These are phyloP conservation scores for Trypanosoma rangeli DNA, from an alignment of 208 protist genomes.

Conservation along the genomic window DNA sequence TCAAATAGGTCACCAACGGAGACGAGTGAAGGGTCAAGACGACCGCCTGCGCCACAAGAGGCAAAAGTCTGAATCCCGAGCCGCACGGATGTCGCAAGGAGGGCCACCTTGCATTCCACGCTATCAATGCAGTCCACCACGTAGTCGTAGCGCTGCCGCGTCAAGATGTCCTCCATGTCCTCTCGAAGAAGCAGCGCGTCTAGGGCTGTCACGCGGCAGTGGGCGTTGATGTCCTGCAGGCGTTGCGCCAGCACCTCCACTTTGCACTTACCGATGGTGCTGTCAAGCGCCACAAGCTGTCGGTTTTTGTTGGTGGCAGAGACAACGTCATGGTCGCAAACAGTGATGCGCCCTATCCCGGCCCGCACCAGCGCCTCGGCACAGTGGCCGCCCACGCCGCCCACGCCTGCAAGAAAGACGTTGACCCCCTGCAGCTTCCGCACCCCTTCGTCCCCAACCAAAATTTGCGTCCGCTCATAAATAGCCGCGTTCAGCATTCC, in stretches of 20 bases:
- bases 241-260: slow-evolving; percentile 72
- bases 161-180: slow-evolving; percentile 73
- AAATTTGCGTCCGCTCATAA: slow-evolving; percentile 84
- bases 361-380: slow-evolving; percentile 84
- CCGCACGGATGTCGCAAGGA: slow-evolving; percentile 62
- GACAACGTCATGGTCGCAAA: slow-evolving; percentile 90
- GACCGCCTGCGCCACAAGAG: slow-evolving; percentile 83
- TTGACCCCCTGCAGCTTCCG: slow-evolving; percentile 52
- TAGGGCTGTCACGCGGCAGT: slow-evolving; percentile 67
- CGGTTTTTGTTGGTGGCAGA: slow-evolving; percentile 89
- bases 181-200: slow-evolving; percentile 68
- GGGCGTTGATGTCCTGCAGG: slow-evolving; percentile 77
- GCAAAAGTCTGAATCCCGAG: slow-evolving; percentile 64
- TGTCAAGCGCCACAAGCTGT: slow-evolving; percentile 88
- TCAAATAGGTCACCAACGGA: slow-evolving; percentile 68
- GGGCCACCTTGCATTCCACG: slow-evolving; percentile 83
- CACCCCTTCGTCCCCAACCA: slow-evolving; percentile 80
- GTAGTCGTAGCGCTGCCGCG: slow-evolving; percentile 73
- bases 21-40: slow-evolving; percentile 70
- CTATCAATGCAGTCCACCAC: slow-evolving; percentile 93
- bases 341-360: slow-evolving; percentile 85
- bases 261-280: slow-evolving; percentile 86
- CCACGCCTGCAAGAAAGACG: slow-evolving; percentile 81
- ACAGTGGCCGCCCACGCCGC: slow-evolving; percentile 88
- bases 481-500: slow-evolving; percentile 72